Base-by-base conservation (phyloP, 2,329 filamentous ascomycete species). In the Monilinia fructicola region DNA sequence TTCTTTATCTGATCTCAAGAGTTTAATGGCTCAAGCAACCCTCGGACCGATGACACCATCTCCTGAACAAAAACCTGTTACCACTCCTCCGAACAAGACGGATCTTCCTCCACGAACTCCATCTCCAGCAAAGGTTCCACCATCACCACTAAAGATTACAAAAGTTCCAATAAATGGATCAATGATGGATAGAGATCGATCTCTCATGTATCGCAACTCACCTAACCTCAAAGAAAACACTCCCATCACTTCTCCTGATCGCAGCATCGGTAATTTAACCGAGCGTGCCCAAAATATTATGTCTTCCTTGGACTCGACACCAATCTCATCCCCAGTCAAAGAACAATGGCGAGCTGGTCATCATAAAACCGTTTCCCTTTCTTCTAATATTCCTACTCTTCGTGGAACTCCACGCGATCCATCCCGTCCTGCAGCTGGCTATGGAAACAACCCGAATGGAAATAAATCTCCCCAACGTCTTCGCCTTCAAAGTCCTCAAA, bases 1-100 rank as follows among this genome's bases (percentile, higher is more conserved):
- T 79, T 97, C 93, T 35, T 80, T 98, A 53, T 97, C 93, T 5
- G 94, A 98, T 77, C 82, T 98, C 58, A 90, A 87, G 71, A 84
- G 81, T 66, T 80, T 91, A 23, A 88, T 94, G 78, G 84, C 83
- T 52, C 83, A 86, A 65, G 82, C 88, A 11, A 84, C 81, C 14
- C 77, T 89, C 0, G 80, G 78, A 21, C 73, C 81, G 76, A 74
- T 79, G 71, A 77, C 79, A 40, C 71, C 76, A 67, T 59, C 71
- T 11, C 55, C 64, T 12, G 54, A 59, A 28, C 44, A 46, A 44
- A 28, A 66, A 3, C 50, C 63, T 59, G 40, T 40, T 44, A 31
- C 7, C n/a, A 54, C 40, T n/a, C 56, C 63, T n/a, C 46, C 63
- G 26, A 65, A 66, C 46, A 71, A 71, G 35, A 62, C 69, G 42